Base-by-base conservation (phyloP, 192 early-diverging fungal genomes). In the Paraglomus brasilianum region DNA sequence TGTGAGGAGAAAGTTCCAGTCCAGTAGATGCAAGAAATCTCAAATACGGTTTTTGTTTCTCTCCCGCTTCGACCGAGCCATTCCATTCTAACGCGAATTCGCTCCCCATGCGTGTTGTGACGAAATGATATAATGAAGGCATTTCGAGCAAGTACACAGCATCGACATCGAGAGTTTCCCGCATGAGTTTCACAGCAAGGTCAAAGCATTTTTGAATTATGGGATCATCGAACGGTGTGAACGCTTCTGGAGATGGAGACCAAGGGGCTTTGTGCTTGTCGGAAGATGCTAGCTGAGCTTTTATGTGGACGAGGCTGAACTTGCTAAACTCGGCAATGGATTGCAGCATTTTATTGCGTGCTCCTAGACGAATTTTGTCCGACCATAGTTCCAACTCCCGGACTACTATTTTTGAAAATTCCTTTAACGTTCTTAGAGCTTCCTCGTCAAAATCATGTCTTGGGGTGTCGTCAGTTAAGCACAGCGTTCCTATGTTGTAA, bases 381-480 rank as follows among this genome's bases (percentile, higher is more conserved):
- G 75, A 72, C 83, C 81, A 82, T 14, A 78, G 70, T 47, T 81
- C 79, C 48, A 84, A 76, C 56, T 83, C 79, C 2, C 71, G 55
- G 77, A 84, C 73, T 1, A 82, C 70, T 11, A 77, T 69, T 19
- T 70, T 45, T 1, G 83, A 79, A 71, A 80, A 84, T 17, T 77
- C 71, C 17, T 70, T 60, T 30, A 84, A 71, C 5, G 57, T 45
- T 56, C 53, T 50, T n/a, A 58, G 57, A n/a, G 79, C 75, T 21
- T 40, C 59, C 4, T 73, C 52, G 15, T 72, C 24, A 44, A 84
- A 84, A 41, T 46, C 46, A 11, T 66, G 42, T 5, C 83, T 71
- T 5, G 78, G 77, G 19, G 73, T 52, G 1, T 70, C n/a, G 53
- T 82, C 81, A 21, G 79, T 73, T 11, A 84, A 47, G 45, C 83